A percentile compares a stretch with the other conserved stretches of the same genome.
Conservation (phyloP, 2,329 filamentous ascomycete genomes). For the Hortaea sp. region DNA sequence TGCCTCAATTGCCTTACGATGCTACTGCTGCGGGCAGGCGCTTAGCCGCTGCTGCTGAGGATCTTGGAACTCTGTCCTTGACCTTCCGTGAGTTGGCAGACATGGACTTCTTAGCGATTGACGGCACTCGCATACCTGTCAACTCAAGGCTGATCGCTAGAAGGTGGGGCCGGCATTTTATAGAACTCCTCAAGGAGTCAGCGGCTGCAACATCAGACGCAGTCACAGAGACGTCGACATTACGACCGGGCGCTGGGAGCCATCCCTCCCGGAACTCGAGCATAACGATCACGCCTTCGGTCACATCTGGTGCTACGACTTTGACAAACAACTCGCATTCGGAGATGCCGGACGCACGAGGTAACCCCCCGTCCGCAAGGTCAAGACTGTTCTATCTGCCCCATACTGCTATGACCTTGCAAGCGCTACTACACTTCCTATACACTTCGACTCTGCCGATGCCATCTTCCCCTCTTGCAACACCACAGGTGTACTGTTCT, state of each 20-base stretch:
- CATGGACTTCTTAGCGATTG: slow-evolving; percentile 91
- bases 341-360: slow-evolving; percentile 43
- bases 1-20: slow-evolving; percentile 18
- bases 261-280: slow-evolving; percentile 64
- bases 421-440: slow-evolving; percentile 82
- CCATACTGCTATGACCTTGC: slow-evolving; percentile 80
- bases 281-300: slow-evolving; percentile 69
- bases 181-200: slow-evolving; percentile 78
- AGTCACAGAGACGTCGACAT: slow-evolving; percentile 57
- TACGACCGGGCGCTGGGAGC: slow-evolving; percentile 48
- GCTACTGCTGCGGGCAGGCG: slow-evolving; percentile 63
- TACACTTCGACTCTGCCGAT: slow-evolving; percentile 85
- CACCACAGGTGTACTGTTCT: slow-evolving; percentile 90
- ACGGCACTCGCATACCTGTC: slow-evolving; percentile 82
- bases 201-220: slow-evolving; percentile 54
- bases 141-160: slow-evolving; percentile 82
- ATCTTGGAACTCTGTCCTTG: slow-evolving; percentile 73
- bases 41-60: slow-evolving; percentile 68
- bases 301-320: slow-evolving; percentile 38
- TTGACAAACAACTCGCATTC: slow-evolving; percentile 35
- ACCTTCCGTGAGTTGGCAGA: slow-evolving; percentile 77
- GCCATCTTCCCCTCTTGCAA: slow-evolving; percentile 67
- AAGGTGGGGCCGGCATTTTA: slow-evolving; percentile 93
- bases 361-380: slow-evolving; percentile 50
- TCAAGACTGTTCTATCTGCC: slow-evolving; percentile 86